Evolutionary conservation across 148 eudicot genomes (phyloP), one percentile per base, ranked within the genome.

Genomic region (Rhododendron ovatum): DNA sequence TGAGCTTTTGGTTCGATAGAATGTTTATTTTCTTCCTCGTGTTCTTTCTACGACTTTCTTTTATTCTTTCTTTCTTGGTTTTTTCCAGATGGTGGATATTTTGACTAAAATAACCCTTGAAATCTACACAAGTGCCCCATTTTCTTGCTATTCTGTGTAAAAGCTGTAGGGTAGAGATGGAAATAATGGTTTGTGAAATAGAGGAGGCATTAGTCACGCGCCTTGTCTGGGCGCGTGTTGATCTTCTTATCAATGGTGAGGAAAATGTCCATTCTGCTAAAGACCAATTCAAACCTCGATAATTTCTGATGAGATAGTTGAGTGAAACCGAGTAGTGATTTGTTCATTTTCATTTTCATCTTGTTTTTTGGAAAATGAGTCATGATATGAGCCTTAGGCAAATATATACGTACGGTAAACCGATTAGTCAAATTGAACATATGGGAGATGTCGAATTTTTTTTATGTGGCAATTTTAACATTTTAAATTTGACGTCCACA

Each of bases 1-100:
- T 43, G 87, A 55, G 83, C 14, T 20, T 65, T 80, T 28, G 87
- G 83, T 65, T 80, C 50, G 83, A 43, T 28, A 48, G 87, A 85
- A 85, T 30, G 48, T 43, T 79, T 65, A 63, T 78, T 85, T 85
- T 85, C 87, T 85, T 59, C 65, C 33, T 28, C 13, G 35, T 50
- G 80, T 85, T 47, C 75, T 55, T 76, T 39, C 55, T 12, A 33
- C 5, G 7, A 26, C 3, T 33, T 77, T 78, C 82, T 84, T 22
- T 22, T 75, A 75, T 43, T 84, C 26, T 6, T 48, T 45, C 63
- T 82, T 59, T 11, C 33, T 33, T 35, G 47, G 41, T 1, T 76
- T 53, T 76, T 45, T 84, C 65, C 67, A 47, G 85, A 45, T 17
- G 35, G 26, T 57, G 85, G 5, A 2, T 11, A 7, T 8, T 84